Conservation (phyloP, 768 basidiomycete genomes). For the Naganishia randhawae region DNA sequence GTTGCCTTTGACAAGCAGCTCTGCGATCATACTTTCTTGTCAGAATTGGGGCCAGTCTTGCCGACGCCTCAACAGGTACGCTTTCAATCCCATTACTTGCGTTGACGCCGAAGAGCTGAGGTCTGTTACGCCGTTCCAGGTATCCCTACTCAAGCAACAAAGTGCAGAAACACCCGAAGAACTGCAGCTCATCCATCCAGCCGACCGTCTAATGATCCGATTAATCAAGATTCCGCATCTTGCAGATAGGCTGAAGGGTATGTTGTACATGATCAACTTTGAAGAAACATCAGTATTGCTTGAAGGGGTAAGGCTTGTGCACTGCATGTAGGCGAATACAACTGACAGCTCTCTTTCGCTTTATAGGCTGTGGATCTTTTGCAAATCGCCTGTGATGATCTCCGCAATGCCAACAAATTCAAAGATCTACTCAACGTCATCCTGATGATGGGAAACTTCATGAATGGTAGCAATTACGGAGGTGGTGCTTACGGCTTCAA, state of each 20-base stretch:
- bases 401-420: constrained; percentile 79
- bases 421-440: constrained; percentile 91
- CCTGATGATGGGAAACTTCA: constrained; percentile 91
- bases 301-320: constrained; percentile 63
- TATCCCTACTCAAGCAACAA: constrained; percentile 51
- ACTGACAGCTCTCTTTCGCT: background rate
- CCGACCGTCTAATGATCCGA: constrained; percentile 95
- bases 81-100: background rate
- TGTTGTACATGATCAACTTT: constrained; percentile 86
- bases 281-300: constrained; percentile 77
- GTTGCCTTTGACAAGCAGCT: constrained; percentile 80
- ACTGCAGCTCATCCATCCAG: constrained; percentile 80
- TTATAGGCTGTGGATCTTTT: constrained; percentile 73
- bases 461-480: constrained; percentile 93
- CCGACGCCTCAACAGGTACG: constrained; percentile 84
- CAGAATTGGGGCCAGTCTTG: constrained; percentile 78
- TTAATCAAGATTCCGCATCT: constrained; percentile 90
- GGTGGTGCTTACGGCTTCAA: constrained; percentile 97
- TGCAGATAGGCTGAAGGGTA: constrained; percentile 82
- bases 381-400: constrained; percentile 70
- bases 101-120: background rate
- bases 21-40: constrained; percentile 82
- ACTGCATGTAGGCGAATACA: background rate
- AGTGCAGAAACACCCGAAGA: constrained; percentile 76
- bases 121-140: constrained; percentile 39